phyloP scores from a whole-genome alignment of 305 asterid species.

The Fraxinus baroniana region DNA sequence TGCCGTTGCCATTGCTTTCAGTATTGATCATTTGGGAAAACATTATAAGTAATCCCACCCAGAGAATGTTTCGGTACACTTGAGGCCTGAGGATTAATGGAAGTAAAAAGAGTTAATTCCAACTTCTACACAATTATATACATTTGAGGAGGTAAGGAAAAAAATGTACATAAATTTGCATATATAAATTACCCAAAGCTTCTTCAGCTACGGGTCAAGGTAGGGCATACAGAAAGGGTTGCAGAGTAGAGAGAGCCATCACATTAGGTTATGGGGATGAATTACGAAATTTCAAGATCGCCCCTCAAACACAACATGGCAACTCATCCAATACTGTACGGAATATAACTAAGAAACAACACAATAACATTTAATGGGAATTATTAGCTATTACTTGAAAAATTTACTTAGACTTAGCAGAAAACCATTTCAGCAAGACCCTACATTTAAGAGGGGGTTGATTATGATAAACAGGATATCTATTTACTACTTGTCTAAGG shows the following conservation, averaged over 20 bases:
- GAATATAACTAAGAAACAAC: neutral
- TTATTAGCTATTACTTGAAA: neutral
- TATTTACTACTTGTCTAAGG: neutral
- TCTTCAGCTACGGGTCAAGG: neutral
- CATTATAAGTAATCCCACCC: neutral
- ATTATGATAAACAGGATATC: neutral
- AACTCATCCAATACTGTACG: neutral
- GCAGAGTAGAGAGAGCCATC: neutral
- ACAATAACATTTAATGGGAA: neutral
- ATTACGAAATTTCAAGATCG: neutral
- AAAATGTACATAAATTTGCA: neutral
- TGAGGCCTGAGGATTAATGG: constrained; percentile 25
- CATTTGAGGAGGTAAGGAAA: neutral
- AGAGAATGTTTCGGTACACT: constrained; percentile 10
- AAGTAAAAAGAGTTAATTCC: constrained; percentile 18
- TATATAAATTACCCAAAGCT: neutral
- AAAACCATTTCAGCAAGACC: neutral
- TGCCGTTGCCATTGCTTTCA: constrained; percentile 36
- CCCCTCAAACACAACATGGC: neutral
- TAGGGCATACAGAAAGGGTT: neutral
- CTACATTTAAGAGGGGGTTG: neutral
- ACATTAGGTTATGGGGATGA: neutral
- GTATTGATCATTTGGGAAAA: constrained; percentile 49
- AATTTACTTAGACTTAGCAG: neutral
- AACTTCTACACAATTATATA: neutral